Evolutionary conservation across 257 asterid genomes (phyloP).

Genomic region (Gardenia jasminoides): DNA sequence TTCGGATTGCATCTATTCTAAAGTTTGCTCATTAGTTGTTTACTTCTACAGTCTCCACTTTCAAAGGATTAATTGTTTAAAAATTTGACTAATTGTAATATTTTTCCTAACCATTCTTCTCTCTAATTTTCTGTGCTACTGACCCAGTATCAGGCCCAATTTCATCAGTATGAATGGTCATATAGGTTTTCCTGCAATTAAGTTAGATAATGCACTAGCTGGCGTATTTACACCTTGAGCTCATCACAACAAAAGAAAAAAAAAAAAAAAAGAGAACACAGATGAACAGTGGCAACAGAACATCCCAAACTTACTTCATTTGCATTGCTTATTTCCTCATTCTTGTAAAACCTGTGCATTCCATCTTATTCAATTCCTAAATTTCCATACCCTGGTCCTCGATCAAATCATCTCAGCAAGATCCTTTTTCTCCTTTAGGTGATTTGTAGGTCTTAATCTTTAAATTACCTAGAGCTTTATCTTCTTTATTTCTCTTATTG

Average conservation of each 20-base stretch:
- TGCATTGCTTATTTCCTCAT: background rate
- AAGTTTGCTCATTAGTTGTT: background rate
- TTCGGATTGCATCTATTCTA: background rate
- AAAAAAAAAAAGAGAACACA: background rate
- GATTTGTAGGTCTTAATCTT: background rate
- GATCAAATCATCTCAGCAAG: background rate
- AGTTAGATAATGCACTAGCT: background rate
- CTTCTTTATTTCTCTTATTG: no score
- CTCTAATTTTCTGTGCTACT: background rate
- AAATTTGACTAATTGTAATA: background rate
- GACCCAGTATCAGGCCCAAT: background rate
- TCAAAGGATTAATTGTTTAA: background rate
- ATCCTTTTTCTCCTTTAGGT: background rate
- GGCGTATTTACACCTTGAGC: background rate
- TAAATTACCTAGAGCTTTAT: background rate
- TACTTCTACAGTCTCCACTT: background rate
- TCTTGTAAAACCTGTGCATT: background rate
- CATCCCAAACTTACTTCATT: background rate
- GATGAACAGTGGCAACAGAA: background rate
- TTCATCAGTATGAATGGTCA: background rate
- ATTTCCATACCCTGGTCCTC: background rate
- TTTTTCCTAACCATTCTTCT: background rate
- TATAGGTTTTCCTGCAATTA: background rate
- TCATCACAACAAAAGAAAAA: background rate
- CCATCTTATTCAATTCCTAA: background rate